Evolutionary conservation across 129 eudicot genomes (phyloP), one percentile per base, ranked within the genome.

Genomic region (Saposhnikovia divaricata): DNA sequence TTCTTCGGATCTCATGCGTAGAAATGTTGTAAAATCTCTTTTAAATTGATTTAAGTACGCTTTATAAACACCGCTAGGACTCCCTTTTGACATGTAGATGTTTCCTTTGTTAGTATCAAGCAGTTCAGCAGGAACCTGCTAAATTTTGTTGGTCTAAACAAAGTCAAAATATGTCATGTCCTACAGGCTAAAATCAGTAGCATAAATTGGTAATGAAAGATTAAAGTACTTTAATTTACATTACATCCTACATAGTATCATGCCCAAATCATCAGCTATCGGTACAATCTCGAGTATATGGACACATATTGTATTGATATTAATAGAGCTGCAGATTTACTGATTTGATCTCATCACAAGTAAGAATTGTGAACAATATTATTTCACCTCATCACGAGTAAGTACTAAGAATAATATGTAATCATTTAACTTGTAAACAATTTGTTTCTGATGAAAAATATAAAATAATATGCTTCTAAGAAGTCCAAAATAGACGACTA

Each of bases 31-130:
- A 57, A 87, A 87, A 63, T 87, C 87, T 12, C 39, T 70, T n/a
- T 75, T 40, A 51, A 78, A 87, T 81, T 87, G 87, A 69, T 66
- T 84, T 16, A 48, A 28, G 61, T 85, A 88, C 39, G 87, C 89
- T 78, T 82, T 66, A 48, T 55, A 61, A 31, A 87, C 87, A 66
- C 79, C 65, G 4, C 77, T 43, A 45, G 91, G 87, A 77, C 85
- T 85, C 40, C 74, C 47, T 55, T 44, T 78, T 13, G 87, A 77
- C 63, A 88, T 78, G 75, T 50, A 81, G 21, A 43, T 83, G 18
- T 85, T 83, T n/a, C 31, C 37, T 28, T 80, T 85, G 80, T 85
- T 85, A 19, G 0, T 55, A 66, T 72, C 86, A 53, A 69, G 85
- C 21, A 86, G 76, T 38, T 80, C 80, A 75, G 69, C 38, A 53